Base-by-base conservation (phyloP, 169 alveolate species). In the Plasmodium blacklocki region DNA sequence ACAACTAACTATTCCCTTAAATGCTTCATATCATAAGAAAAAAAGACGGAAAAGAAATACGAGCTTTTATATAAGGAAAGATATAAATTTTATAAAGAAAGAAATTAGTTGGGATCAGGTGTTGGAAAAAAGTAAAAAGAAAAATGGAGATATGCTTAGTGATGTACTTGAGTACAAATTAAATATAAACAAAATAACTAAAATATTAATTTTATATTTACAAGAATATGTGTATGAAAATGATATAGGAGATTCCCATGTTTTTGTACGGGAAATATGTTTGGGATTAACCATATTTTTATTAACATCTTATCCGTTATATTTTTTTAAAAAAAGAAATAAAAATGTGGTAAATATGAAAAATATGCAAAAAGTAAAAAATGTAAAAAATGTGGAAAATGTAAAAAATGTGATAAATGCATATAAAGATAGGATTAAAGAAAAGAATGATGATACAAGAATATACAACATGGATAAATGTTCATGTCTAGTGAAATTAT, bases 161-260 rank as follows among this genome's bases (percentile, higher is more conserved):
- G 18, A 18, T 18, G 5, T 39, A 39, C 11, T 39, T 5, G 71
- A 52, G 47, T 64, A 64, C 1, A 43, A 72, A 12, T 58, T 83
- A 83, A 49, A 83, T 60, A 83, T 83, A 9, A 67, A 83, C 52
- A 83, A 83, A 56, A 49, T 83, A 12, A 75, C 73, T 3, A 83
- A 68, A 68, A 43, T 83, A 68, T 15, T 83, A 47, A 83, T 83
- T 68, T 47, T 54, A 14, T 67, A 83, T 47, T 68, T 83, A 29
- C 91, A 83, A 62, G 91, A 83, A 68, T 83, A 83, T 68, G 72
- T 83, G 18, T 83, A 68, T 62, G 91, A 83, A 56, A 56, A 60
- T 12, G 91, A 83, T 72, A 68, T 70, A 39, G 91, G 91, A 11
- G 91, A 83, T 68, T 83, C 91, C 3, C 91, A 83, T 49, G n/a